Conservation (phyloP, 2,329 filamentous ascomycete species). For the Hypoxylon sp. region DNA sequence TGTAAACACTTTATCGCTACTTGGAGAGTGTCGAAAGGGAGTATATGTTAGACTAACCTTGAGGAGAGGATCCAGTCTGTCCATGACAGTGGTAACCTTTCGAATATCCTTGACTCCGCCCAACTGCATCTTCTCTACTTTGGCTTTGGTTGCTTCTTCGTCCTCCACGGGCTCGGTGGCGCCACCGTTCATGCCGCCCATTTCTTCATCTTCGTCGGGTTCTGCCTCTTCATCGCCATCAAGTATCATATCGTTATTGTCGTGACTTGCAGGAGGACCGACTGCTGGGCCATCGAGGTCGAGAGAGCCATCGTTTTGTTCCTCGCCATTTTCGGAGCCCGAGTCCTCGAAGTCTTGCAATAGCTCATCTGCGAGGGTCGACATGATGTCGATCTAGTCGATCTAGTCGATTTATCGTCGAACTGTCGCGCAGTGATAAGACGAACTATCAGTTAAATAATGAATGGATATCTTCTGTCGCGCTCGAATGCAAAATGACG, state of each 20-base stretch:
- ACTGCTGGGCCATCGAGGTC: constrained; percentile 59
- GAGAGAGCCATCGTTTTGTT: constrained; percentile 64
- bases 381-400: constrained; percentile 73
- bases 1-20: constrained; percentile 71
- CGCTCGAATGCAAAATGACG: not conserved
- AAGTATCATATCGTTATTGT: constrained; percentile 66
- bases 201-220: constrained; percentile 71
- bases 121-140: constrained; percentile 86
- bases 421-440: constrained; percentile 1
- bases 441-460: not conserved
- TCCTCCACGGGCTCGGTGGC: constrained; percentile 68
- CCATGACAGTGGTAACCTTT: constrained; percentile 84
- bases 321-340: constrained; percentile 79
- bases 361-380: constrained; percentile 91
- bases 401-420: constrained; percentile 32
- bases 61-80: constrained; percentile 82
- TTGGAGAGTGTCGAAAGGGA: constrained; percentile 45
- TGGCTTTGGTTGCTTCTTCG: constrained; percentile 78
- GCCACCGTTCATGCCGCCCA: constrained; percentile 62
- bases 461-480: constrained; percentile 1
- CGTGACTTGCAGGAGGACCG: constrained; percentile 52
- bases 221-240: constrained; percentile 72
- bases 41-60: constrained; percentile 72
- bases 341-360: constrained; percentile 92
- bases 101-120: constrained; percentile 81